These are phyloP conservation scores for Staphylotrichum longicolle DNA, from an alignment of 495 filamentous ascomycete genomes.

Conservation along the genomic window DNA sequence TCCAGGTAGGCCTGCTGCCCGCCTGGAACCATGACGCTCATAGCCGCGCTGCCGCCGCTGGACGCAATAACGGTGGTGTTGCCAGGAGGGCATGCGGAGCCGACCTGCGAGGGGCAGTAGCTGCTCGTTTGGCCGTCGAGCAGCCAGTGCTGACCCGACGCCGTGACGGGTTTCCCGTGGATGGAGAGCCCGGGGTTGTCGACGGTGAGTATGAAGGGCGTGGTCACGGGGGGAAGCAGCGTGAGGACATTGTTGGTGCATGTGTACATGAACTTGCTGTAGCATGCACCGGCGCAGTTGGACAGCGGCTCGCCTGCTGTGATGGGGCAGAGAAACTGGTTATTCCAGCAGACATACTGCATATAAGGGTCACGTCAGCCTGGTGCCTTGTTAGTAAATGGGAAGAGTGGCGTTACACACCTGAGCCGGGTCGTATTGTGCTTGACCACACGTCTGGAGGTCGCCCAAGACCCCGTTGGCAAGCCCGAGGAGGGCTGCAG, in stretches of 20 bases:
- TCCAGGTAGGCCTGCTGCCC: conserved; percentile 64
- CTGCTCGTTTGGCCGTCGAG: conserved; percentile 46
- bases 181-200: conserved; percentile 45
- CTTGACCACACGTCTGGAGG: conserved; percentile 27
- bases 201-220: conserved; percentile 41
- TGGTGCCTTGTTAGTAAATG: no score
- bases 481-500: conserved; percentile 23
- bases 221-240: conserved; percentile 36
- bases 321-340: conserved; percentile 36
- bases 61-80: conserved; percentile 29
- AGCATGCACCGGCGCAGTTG: conserved; percentile 36
- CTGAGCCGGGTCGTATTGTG: conserved; percentile 34
- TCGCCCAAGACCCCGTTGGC: conserved; percentile 18
- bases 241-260: conserved; percentile 37
- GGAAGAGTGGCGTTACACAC: conserved; percentile 15
- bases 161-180: conserved; percentile 43
- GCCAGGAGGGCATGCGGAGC: conserved; percentile 31
- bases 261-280: conserved; percentile 41
- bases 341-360: conserved; percentile 37
- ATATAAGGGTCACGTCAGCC: conserved; percentile 3
- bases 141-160: conserved; percentile 36
- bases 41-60: conserved; percentile 18
- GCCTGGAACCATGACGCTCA: conserved; percentile 58
- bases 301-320: conserved; percentile 32
- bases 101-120: conserved; percentile 36